A percentile compares a stretch with the other conserved stretches of the same genome.
Conservation (phyloP, 1,284 basidiomycete species). For the Tilletia walkeri region DNA sequence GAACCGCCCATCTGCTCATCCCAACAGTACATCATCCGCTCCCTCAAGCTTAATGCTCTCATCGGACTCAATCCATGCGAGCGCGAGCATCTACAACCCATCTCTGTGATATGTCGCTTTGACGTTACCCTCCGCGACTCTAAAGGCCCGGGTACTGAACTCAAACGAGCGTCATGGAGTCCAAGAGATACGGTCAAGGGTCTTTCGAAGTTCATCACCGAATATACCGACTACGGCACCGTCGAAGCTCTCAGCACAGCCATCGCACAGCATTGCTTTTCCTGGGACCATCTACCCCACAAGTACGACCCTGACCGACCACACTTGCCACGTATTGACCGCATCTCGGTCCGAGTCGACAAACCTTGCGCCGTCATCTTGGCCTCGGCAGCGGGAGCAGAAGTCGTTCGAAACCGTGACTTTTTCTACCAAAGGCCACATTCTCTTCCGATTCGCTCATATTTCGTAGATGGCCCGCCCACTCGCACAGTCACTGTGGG, state of each 20-base stretch:
- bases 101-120: slow-evolving; percentile 58
- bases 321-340: slow-evolving; percentile 23
- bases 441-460: background rate
- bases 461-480: background rate
- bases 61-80: slow-evolving; percentile 75
- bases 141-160: slow-evolving; percentile 27
- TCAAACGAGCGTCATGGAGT: slow-evolving; percentile 1
- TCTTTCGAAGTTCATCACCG: slow-evolving; percentile 56
- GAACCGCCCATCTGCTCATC: background rate
- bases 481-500: background rate
- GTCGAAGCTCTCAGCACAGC: slow-evolving; percentile 71
- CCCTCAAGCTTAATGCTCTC: slow-evolving; percentile 65
- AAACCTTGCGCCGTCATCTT: slow-evolving; percentile 76
- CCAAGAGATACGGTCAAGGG: background rate
- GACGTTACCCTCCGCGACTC: slow-evolving; percentile 60
- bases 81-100: slow-evolving; percentile 67
- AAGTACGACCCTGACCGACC: background rate
- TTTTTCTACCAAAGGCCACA: slow-evolving; percentile 43
- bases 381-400: slow-evolving; percentile 67
- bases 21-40: slow-evolving; percentile 57
- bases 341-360: slow-evolving; percentile 63
- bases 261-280: slow-evolving; percentile 62
- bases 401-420: slow-evolving; percentile 62
- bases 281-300: slow-evolving; percentile 28
- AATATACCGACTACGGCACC: slow-evolving; percentile 66